Base-by-base conservation (phyloP, 2,329 filamentous ascomycete species). In the Fusarium sp. region DNA sequence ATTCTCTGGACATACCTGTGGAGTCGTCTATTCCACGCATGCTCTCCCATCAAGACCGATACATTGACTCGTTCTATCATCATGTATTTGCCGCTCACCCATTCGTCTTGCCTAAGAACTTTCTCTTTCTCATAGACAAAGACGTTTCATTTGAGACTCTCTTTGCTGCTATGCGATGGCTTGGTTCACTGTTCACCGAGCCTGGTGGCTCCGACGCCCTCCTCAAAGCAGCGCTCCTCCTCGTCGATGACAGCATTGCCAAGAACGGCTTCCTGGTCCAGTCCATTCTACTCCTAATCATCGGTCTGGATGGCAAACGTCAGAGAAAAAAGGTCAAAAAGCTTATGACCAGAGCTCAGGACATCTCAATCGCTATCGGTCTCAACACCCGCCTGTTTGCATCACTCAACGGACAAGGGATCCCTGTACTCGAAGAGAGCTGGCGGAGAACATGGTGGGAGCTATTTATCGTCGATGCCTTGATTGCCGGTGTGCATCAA, bases 361-460 rank as follows among this genome's bases (percentile, higher is more conserved):
- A 89, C 10, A 78, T 95, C 41, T 92, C 94, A 1, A 81, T 96
- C 7, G 89, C 94, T 60, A 85, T 97, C 18, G 91, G 92, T 1
- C 87, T 97, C 79, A 90, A 97, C 76, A 88, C 88, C 5, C 84
- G 88, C 43, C 84, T 87, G 0, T 97, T 90, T 78, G 90, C 93
- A 1, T 79, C 85, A 0, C 79, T 85, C 6, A 84, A 93, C 72
- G 91, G 91, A 10, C 83, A 86, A 37, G 88, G 89, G 6, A 88
- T 91, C 62, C 85, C 89, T 0, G 84, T 94, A 3, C 77, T 94
- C 3, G 92, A 95, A 76, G 94, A 97, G 79, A 93, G 91, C 78
- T 91, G 93, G 88, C 88, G 94, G 18, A 87, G 94, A 59, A 97
- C 94, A 1, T 97, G 94, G 94, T 97, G 94, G 95, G 94, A 89